Percentiles rank a stretch among this genome's conserved stretches.
Evolutionary conservation across 148 eudicot genomes (phyloP).

Genomic region (Camellia japonica): DNA sequence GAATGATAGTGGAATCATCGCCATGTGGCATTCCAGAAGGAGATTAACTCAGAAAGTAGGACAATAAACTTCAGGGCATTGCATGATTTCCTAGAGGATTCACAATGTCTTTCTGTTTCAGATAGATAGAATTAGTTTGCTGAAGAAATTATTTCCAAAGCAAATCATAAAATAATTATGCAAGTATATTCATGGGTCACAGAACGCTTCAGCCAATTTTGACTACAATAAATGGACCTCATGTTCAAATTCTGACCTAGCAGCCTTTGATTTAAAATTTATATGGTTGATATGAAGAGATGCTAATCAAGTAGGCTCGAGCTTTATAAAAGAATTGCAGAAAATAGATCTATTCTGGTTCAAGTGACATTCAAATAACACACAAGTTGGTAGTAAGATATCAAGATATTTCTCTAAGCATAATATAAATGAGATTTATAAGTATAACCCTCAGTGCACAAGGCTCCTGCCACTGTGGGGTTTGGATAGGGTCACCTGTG

Average conservation of each 20-base stretch:
- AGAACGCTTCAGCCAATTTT: neutral
- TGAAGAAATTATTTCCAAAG: neutral
- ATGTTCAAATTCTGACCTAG: neutral
- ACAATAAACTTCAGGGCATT: slow-evolving; percentile 9
- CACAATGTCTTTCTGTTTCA: slow-evolving; percentile 12
- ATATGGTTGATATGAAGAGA: neutral
- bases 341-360: neutral
- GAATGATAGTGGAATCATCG: slow-evolving; percentile 37
- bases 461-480: too few species aligned
- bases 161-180: neutral
- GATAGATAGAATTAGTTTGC: neutral
- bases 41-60: slow-evolving; percentile 9
- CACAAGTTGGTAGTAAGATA: neutral
- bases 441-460: too few species aligned
- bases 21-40: slow-evolving; percentile 34
- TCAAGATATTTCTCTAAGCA: neutral
- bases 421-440: neutral
- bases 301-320: neutral
- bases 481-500: too few species aligned
- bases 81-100: slow-evolving; percentile 1
- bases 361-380: neutral
- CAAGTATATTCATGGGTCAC: neutral
- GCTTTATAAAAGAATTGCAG: neutral
- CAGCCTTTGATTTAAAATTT: neutral
- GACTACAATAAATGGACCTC: neutral